phyloP scores from a whole-genome alignment of 345 rosid genomes.

The Cochlearia excelsa region DNA sequence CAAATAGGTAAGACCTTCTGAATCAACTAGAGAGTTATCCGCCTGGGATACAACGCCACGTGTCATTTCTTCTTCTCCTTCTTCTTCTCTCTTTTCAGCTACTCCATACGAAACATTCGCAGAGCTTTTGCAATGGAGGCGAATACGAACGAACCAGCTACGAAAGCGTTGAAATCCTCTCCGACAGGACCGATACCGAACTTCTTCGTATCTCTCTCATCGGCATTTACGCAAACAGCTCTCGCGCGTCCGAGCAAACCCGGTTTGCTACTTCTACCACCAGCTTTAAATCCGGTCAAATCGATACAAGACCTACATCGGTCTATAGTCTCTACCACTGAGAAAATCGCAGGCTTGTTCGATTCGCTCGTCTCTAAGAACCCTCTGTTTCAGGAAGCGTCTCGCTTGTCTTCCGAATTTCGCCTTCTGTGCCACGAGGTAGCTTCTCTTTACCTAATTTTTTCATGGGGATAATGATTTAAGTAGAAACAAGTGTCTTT shows the following conservation, averaged over 20 bases:
- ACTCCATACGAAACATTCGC: slow-evolving; percentile 6
- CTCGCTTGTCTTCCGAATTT: slow-evolving; percentile 47
- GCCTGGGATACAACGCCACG: no score
- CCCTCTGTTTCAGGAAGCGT: slow-evolving; percentile 45
- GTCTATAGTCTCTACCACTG: slow-evolving; percentile 46
- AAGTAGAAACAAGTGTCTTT: no score
- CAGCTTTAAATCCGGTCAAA: slow-evolving; percentile 34
- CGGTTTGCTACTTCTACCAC: slow-evolving; percentile 30
- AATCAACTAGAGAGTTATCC: no score
- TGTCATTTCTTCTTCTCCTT: slow-evolving; percentile 32
- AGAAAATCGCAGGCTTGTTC: slow-evolving; percentile 39
- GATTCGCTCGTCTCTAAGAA: slow-evolving; percentile 46
- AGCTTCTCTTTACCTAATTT: slow-evolving; percentile 1
- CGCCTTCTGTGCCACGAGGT: slow-evolving; percentile 48
- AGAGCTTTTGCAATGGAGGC: slow-evolving; percentile 33
- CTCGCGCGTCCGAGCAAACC: slow-evolving; percentile 33
- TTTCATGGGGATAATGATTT: no score
- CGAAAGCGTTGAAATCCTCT: slow-evolving; percentile 24
- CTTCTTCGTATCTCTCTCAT: slow-evolving; percentile 37
- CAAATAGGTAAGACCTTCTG: no score
- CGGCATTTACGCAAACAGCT: slow-evolving; percentile 46
- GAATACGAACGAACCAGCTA: slow-evolving; percentile 30
- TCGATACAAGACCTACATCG: slow-evolving; percentile 42
- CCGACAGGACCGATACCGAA: slow-evolving; percentile 26
- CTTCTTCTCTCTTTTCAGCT: slow-evolving; percentile 19